Base-by-base conservation (phyloP, 1,139 yeast genomes). In the Candida frijolesensis region DNA sequence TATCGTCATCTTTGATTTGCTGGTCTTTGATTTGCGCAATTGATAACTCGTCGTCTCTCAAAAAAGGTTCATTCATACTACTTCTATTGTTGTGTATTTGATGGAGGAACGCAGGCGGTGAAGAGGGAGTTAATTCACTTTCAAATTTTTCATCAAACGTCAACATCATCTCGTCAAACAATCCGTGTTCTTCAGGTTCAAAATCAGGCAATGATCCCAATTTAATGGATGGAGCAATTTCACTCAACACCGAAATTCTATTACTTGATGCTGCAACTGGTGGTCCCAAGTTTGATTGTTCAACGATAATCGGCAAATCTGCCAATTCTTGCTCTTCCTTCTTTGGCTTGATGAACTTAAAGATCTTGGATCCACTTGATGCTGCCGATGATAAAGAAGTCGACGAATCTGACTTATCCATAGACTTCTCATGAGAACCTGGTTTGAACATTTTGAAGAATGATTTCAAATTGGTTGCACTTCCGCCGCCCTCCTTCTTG, bases 21-120 rank as follows among this genome's bases (percentile, higher is more conserved):
- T 72, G 79, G 54, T 76, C 79, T 43, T 64, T 67, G 44, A 76
- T 75, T 56, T 75, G 80, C 35, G 67, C 80, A 41, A 60, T 60
- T 1, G 78, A 71, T 51, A 76, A 68, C 54, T 76, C 80, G 52
- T 76, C 80, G 59, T 76, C 80, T 48, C 64, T 66, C 51, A 76
- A 65, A 52, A 73, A 70, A 34, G 76, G 76, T 33, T 68, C 72
- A 39, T 61, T 65, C 33, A 34, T n/a, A 37, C 46, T 32, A 22
- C 44, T 32, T 18, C 35, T 35, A 11, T 22, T 33, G 11, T 38
- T 38, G 25, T 29, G 40, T 11, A 45, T 32, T 2, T 27, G 22
- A 9, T 41, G 45, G 16, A 39, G 49, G 30, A 45, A 39, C 43
- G 47, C 60, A 61, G 33, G 61, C 54, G 25, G 58, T 46, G 35